phyloP scores from a whole-genome alignment of 139 green algal species.

The Astrephomene gubernaculifera region DNA sequence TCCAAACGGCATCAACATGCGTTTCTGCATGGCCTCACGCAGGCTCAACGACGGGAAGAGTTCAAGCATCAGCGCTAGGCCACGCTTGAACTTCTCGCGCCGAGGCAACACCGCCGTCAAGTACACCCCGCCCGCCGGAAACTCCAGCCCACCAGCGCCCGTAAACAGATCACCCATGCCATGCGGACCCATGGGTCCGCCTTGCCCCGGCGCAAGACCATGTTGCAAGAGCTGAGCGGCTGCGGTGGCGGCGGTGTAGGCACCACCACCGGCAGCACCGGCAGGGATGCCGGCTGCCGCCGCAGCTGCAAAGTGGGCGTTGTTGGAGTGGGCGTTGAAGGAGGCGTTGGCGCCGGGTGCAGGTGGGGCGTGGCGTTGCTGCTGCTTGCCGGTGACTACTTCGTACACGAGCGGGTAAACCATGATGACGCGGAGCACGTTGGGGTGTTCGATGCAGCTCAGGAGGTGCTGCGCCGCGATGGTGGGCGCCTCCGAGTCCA shows the following conservation, averaged over 20 bases:
- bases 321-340: not conserved
- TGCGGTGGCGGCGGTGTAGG: no score
- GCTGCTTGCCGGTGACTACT: conserved; percentile 27
- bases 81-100: conserved; percentile 53
- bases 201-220: no score
- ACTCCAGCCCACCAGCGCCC: not conserved
- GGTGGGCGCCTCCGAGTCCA: conserved; percentile 35
- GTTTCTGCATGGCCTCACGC: conserved; percentile 49
- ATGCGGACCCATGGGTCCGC: not conserved
- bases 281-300: not conserved
- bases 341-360: not conserved
- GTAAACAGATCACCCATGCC: conserved; percentile 16
- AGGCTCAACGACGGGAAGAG: conserved; percentile 47
- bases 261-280: not conserved
- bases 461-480: conserved; percentile 30
- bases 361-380: not conserved
- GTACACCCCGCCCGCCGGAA: conserved; percentile 27
- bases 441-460: conserved; percentile 15
- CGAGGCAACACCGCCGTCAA: conserved; percentile 48
- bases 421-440: conserved; percentile 47
- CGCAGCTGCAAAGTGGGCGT: not conserved
- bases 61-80: conserved; percentile 51
- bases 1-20: not conserved
- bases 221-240: not conserved
- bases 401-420: conserved; percentile 62